Evolutionary conservation across 2,329 filamentous ascomycete genomes (phyloP).

Genomic region (Purpureocillium takamizusanense): DNA sequence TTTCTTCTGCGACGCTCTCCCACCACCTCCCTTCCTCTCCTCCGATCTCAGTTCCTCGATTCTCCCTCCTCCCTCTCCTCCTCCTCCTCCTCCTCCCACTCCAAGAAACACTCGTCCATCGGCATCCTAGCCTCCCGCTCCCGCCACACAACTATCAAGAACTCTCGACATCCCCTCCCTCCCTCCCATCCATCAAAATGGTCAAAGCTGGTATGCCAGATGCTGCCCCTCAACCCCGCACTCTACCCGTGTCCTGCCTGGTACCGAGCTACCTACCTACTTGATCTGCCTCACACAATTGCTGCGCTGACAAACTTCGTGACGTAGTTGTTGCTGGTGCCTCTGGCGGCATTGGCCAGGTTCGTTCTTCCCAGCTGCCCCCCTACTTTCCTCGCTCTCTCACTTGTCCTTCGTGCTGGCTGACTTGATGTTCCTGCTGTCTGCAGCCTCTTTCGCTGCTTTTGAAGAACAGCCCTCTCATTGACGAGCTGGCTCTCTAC

Average conservation of each 20-base stretch:
- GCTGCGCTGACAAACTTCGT: conserved; percentile 7
- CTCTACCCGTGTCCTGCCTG: conserved; percentile 1
- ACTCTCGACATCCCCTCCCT: too few relatives aligned
- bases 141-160: too few relatives aligned
- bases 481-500: conserved; percentile 92
- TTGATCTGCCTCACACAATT: too few relatives aligned
- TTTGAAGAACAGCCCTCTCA: conserved; percentile 78
- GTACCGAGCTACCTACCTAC: background rate
- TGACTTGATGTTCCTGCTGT: conserved; percentile 12
- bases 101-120: too few relatives aligned
- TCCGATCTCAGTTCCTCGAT: background rate
- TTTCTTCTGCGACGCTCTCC: too few relatives aligned
- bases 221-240: conserved; percentile 15
- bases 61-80: background rate
- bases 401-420: conserved; percentile 2
- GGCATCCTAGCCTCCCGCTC: too few relatives aligned
- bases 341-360: conserved; percentile 97
- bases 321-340: conserved; percentile 76
- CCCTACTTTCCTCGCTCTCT: conserved; percentile 1
- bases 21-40: too few relatives aligned
- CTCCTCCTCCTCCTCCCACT: background rate
- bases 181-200: conserved; percentile 29
- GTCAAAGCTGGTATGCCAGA: conserved; percentile 49
- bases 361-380: conserved; percentile 29
- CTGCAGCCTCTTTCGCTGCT: conserved; percentile 86